Base-by-base conservation (phyloP, 495 filamentous ascomycete genomes). In the Annulohypoxylon maeteangense region DNA sequence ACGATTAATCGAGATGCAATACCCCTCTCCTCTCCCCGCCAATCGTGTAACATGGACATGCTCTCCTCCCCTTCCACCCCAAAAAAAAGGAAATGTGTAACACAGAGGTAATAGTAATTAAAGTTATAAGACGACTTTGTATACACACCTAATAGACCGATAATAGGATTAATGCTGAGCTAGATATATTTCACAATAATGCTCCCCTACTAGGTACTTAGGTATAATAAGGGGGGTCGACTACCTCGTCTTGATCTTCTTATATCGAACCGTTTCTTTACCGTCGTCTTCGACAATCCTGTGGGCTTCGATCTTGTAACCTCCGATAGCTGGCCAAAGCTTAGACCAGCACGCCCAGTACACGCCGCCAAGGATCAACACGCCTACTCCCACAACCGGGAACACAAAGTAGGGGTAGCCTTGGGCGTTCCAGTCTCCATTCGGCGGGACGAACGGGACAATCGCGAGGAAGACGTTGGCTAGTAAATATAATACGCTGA, bases 271-370 rank as follows among this genome's bases (percentile, higher is more conserved):
- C 34, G 81, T 79, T 70, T 84, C 84, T 0, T 62, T 78, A 0
- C 82, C 84, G 7, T 78, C 76, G 12, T 81, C 80, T 31, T 80
- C 74, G 18, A 83, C 54, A 45, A 70, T 66, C 53, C 77, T 76
- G 36, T 82, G 79, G 5, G 75, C 76, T 11, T 81, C 78, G 22
- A 86, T 75, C 56, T 73, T 80, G 63, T 87, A 86, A 10, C 83
- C 84, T 3, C 81, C 79, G 44, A 84, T 62, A 20, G 73, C 76
- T 16, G 84, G 84, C 77, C 80, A 78, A 7, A 84, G 42, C 61
- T 80, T 80, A 0, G 81, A 81, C 84, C 83, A 86, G 12, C 83
- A 59, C 7, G 78, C 64, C 85, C 85, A 87, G 62, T 87, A 87
- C 6, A 86, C 71, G 0, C 53, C 83, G 3, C 85, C 85, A 16